phyloP scores from a whole-genome alignment of 2,329 filamentous ascomycete genomes.

The Taxawa tesnikishii region DNA sequence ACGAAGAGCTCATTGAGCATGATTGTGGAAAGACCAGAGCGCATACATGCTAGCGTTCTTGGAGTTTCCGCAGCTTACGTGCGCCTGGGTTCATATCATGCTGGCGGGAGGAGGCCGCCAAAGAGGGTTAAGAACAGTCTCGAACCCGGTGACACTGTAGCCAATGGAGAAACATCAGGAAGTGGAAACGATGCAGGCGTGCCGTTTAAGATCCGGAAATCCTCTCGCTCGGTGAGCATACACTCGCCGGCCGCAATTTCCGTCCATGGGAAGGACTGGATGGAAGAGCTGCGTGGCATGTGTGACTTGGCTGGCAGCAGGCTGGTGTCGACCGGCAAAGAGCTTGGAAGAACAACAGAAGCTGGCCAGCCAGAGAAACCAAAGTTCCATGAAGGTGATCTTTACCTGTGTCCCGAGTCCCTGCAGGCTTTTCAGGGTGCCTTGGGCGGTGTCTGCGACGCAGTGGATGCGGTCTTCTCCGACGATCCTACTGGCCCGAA shows the following conservation, averaged over 20 bases:
- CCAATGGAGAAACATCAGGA: too few species aligned
- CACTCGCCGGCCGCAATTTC: constrained; percentile 70
- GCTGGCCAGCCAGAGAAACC: constrained; percentile 42
- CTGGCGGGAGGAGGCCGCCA: constrained; percentile 55
- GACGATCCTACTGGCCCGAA: constrained; percentile 24
- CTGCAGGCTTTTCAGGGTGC: constrained; percentile 80
- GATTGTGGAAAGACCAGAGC: constrained; percentile 88
- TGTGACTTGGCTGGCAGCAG: constrained; percentile 70
- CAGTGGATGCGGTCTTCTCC: constrained; percentile 69
- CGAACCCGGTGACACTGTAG: too few species aligned
- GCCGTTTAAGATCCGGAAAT: constrained; percentile 79
- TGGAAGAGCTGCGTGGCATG: constrained; percentile 79
- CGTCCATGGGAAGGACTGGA: constrained; percentile 86
- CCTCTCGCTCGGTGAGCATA: constrained; percentile 57
- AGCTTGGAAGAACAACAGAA: constrained; percentile 47
- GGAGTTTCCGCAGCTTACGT: constrained; percentile 84
- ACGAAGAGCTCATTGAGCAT: constrained; percentile 57
- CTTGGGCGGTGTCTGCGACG: constrained; percentile 85
- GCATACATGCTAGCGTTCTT: constrained; percentile 70
- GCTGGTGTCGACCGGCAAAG: constrained; percentile 64
- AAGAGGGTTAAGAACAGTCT: constrained; percentile 49
- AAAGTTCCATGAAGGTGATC: constrained; percentile 72
- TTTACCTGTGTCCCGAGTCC: constrained; percentile 83
- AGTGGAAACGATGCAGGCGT: too few species aligned
- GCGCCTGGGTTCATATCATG: constrained; percentile 70